A percentile compares a stretch with the other conserved stretches of the same genome.
These are phyloP conservation scores for Microcos paniculata DNA, from an alignment of 345 rosid genomes.

Conservation along the genomic window DNA sequence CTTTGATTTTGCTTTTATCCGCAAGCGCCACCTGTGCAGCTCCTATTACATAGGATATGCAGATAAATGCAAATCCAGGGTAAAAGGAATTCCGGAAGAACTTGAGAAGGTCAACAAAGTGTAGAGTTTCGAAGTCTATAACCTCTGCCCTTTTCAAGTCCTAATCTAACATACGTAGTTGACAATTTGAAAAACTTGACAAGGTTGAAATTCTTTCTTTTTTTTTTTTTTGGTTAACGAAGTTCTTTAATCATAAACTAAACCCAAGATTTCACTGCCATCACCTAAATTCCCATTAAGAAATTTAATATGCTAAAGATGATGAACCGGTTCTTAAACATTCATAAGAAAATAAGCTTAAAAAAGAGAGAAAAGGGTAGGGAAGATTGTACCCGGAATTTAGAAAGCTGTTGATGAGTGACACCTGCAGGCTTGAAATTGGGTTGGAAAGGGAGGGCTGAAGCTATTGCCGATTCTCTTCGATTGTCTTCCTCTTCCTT, in stretches of 20 bases:
- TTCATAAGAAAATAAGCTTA: not conserved
- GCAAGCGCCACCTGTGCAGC: constrained; percentile 69
- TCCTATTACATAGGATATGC: constrained; percentile 38
- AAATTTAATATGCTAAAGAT: not conserved
- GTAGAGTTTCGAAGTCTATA: not conserved
- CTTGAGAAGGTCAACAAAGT: not conserved
- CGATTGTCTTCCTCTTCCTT: constrained; percentile 51
- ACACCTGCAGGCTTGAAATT: constrained; percentile 41
- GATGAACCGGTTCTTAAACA: not conserved
- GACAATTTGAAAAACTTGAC: not conserved
- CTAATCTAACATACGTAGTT: not conserved
- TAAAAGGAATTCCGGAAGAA: too few species aligned
- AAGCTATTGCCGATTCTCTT: constrained; percentile 55
- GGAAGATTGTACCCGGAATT: constrained; percentile 42
- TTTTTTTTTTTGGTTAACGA: too few species aligned
- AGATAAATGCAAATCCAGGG: not conserved
- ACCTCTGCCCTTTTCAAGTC: not conserved
- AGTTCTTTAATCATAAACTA: not conserved
- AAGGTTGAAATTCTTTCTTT: not conserved
- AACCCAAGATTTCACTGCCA: not conserved
- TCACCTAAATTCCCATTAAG: not conserved
- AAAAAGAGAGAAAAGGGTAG: not conserved
- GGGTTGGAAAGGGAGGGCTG: constrained; percentile 39
- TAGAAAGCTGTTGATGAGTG: constrained; percentile 47
- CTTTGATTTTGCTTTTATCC: constrained; percentile 51